A percentile compares a stretch with the other conserved stretches of the same genome.
Evolutionary conservation across 768 basidiomycete species (phyloP).

Genomic region (Holtermannia corniformis): DNA sequence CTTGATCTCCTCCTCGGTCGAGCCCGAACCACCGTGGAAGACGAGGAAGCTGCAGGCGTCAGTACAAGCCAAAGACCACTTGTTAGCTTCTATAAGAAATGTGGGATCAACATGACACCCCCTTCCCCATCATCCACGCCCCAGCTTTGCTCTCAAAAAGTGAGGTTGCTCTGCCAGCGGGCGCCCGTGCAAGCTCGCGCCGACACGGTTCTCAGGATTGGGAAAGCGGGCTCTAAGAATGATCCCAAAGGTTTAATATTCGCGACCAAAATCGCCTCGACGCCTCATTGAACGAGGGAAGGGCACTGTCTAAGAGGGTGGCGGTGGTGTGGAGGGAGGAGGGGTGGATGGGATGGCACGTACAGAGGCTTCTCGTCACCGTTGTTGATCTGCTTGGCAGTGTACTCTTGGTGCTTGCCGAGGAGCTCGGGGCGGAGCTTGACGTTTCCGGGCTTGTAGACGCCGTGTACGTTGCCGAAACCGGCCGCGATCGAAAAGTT

Average conservation of each 20-base stretch:
- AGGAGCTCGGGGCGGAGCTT: constrained; percentile 83
- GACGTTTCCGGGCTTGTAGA: constrained; percentile 99
- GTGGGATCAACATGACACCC: constrained; percentile 37
- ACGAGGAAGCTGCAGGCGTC: constrained; percentile 69
- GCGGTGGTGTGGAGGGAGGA: constrained; percentile 14
- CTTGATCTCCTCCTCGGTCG: constrained; percentile 87
- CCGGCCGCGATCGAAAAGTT: constrained; percentile 97
- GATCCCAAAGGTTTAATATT: constrained; percentile 13
- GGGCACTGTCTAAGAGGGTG: constrained; percentile 40
- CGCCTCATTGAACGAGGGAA: constrained; percentile 23
- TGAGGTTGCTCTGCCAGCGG: not conserved
- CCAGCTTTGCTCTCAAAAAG: constrained; percentile 17
- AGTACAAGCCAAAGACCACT: not conserved
- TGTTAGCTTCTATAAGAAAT: constrained; percentile 4
- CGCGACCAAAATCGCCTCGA: constrained; percentile 38
- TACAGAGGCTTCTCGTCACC: constrained; percentile 66
- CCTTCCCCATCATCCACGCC: constrained; percentile 29
- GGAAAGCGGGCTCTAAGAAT: constrained; percentile 37
- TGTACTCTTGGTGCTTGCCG: constrained; percentile 75
- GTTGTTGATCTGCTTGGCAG: constrained; percentile 57
- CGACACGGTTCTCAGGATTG: constrained; percentile 11
- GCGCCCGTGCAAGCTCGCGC: not conserved
- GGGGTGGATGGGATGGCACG: constrained; percentile 36
- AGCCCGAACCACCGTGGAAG: constrained; percentile 99
- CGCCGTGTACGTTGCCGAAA: constrained; percentile 98